A percentile compares a stretch with the other conserved stretches of the same genome.
phyloP scores from a whole-genome alignment of 768 basidiomycete species.

The Auricularia auricula-judae region DNA sequence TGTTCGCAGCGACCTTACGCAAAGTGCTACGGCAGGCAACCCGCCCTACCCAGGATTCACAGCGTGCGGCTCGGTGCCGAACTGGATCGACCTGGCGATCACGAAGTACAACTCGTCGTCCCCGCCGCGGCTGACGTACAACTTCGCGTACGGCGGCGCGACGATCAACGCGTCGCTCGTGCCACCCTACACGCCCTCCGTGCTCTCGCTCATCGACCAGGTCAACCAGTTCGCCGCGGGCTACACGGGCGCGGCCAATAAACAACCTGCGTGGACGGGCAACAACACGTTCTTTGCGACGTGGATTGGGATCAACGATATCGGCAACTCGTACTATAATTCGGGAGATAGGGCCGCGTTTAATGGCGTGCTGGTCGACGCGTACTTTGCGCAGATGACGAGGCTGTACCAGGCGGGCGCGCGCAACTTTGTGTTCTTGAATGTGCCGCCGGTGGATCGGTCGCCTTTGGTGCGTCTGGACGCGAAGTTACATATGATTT shows the following conservation, averaged over 20 bases:
- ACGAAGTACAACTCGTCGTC: conserved; percentile 41
- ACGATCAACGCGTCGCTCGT: conserved; percentile 53
- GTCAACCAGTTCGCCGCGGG: conserved; percentile 25
- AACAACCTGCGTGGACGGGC: conserved; percentile 41
- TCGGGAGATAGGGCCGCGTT: conserved; percentile 42
- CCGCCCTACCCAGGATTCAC: conserved; percentile 43
- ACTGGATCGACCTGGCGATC: conserved; percentile 50
- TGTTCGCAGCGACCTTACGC: background rate
- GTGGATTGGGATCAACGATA: conserved; percentile 68
- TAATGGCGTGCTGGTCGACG: conserved; percentile 34
- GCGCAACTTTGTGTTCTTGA: conserved; percentile 52
- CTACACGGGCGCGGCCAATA: conserved; percentile 28
- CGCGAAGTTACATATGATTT: conserved; percentile 17
- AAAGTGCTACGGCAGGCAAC: conserved; percentile 16
- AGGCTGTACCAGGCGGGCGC: conserved; percentile 43
- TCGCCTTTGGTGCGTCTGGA: conserved; percentile 42
- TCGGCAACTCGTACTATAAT: conserved; percentile 40
- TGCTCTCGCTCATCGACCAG: conserved; percentile 48
- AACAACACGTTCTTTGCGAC: conserved; percentile 48
- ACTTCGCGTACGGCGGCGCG: conserved; percentile 58
- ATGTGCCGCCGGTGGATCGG: conserved; percentile 48
- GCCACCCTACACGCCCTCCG: conserved; percentile 37
- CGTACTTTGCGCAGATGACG: conserved; percentile 39
- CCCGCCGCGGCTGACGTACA: conserved; percentile 38
- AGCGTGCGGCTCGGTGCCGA: conserved; percentile 39